phyloP scores from a whole-genome alignment of 1,139 yeast genomes.

The Protomyces lactucae-debilis region DNA sequence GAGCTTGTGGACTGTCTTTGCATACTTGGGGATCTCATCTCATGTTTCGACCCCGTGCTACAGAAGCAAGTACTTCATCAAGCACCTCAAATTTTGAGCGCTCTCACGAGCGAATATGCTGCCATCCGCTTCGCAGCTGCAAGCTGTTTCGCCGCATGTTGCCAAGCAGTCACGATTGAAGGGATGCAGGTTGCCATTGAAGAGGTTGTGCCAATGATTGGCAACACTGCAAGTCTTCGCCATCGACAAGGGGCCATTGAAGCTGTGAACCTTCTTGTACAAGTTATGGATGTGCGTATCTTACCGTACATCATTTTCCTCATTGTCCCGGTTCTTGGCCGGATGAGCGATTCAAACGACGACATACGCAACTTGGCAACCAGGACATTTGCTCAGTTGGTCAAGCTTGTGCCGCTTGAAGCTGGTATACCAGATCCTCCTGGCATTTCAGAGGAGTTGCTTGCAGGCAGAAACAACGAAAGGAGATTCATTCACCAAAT shows the following conservation, averaged over 20 bases:
- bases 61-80: constrained; percentile 48
- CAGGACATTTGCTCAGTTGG: constrained; percentile 92
- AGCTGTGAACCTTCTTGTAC: constrained; percentile 76
- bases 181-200: constrained; percentile 81
- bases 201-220: constrained; percentile 69
- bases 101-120: constrained; percentile 63
- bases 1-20: constrained; percentile 82
- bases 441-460: constrained; percentile 77
- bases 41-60: constrained; percentile 52
- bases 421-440: constrained; percentile 94
- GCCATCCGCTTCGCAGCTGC: constrained; percentile 89
- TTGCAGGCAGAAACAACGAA: constrained; percentile 87
- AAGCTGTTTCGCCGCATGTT: constrained; percentile 77
- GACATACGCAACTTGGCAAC: constrained; percentile 90
- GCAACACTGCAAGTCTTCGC: constrained; percentile 67
- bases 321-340: constrained; percentile 91
- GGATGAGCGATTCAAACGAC: constrained; percentile 93
- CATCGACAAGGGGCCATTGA: constrained; percentile 94
- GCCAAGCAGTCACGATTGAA: constrained; percentile 64
- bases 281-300: constrained; percentile 80
- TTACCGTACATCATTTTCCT: constrained; percentile 92
- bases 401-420: constrained; percentile 90
- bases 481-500: constrained; percentile 92
- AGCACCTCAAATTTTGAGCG: constrained; percentile 52
- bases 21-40: constrained; percentile 67